Base-by-base conservation (phyloP, 2,329 filamentous ascomycete species). In the Metarhizium album region DNA sequence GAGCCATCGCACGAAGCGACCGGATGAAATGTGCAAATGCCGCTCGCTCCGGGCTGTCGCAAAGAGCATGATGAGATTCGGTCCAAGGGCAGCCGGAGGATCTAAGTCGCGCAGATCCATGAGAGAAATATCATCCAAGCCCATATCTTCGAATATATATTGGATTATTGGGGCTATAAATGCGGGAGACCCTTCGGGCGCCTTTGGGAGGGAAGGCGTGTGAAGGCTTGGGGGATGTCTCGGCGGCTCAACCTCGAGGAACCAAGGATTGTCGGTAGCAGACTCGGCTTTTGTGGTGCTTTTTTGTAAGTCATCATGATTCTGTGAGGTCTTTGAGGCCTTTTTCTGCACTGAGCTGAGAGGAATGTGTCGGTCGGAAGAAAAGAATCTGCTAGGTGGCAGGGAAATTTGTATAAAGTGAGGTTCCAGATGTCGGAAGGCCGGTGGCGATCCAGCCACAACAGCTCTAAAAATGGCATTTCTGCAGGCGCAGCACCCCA, bases 1-100 rank as follows among this genome's bases (percentile, higher is more conserved):
- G 43, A 96, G 71, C 86, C 88, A 96, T 52, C 91, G 80, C 56
- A 90, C 88, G 24, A 95, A 78, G n/a, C 89, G 82, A 62, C 95
- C 90, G 0, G 90, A 89, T 1, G 88, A 88, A 22, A 95, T 85
- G 62, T 95, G 91, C 35, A 98, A 74, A 70, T 98, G 93, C 48
- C 91, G 90, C 66, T 96, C 88, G 60, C 88, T 94, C 52, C 93
- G 84, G 14, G 91, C 88, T 8, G 90, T 95, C 40, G 86, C 90
- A 56, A 98, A 82, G 29, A 98, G 70, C 93, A 97, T 97, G 49
- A 98, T 77, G 27, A 96, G 76, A 60, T 91, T 90, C 2, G 87
- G 81, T 1, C 93, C 93, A 1, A 98, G 76, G 0, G 90, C 90
- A 0, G 91, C 84, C 0, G 90, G 87, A 1, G 90, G 90, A 59